These are phyloP conservation scores for Tuber umbilicatum DNA, from an alignment of 495 filamentous ascomycete genomes.

Conservation along the genomic window DNA sequence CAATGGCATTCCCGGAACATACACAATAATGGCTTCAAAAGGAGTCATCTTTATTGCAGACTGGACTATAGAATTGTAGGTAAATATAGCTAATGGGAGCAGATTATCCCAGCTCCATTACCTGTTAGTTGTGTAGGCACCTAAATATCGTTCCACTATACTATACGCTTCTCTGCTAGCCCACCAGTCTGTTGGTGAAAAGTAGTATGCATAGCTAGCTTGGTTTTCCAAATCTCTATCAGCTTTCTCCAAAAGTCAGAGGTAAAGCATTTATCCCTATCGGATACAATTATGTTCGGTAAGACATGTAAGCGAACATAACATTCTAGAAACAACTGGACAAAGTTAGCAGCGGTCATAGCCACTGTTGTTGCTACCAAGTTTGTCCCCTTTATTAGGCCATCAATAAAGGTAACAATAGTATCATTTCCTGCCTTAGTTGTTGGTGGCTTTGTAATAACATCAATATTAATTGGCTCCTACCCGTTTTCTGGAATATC, in stretches of 20 bases:
- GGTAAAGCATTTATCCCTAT: constrained; percentile 6
- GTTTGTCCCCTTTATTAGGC: too few relatives aligned
- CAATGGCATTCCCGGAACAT: constrained; percentile 7
- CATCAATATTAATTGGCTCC: not conserved
- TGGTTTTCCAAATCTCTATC: constrained; percentile 1
- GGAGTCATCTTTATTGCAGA: constrained; percentile 6
- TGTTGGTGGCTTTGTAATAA: too few relatives aligned
- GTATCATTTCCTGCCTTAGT: too few relatives aligned
- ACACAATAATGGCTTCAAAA: constrained; percentile 7
- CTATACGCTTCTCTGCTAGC: constrained; percentile 5
- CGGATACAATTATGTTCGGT: constrained; percentile 10
- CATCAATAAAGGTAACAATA: too few relatives aligned
- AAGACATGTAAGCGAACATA: constrained; percentile 9
- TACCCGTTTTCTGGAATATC: constrained; percentile 10
- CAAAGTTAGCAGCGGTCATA: too few relatives aligned
- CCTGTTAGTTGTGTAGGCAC: not conserved
- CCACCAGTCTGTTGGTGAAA: constrained; percentile 17
- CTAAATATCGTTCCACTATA: constrained; percentile 8
- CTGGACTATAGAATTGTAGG: constrained; percentile 7
- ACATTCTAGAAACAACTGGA: not conserved
- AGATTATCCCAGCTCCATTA: not conserved
- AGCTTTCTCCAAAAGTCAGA: constrained; percentile 6
- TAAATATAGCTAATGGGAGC: constrained; percentile 7
- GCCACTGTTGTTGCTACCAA: too few relatives aligned
- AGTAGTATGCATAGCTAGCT: not conserved